Evolutionary conservation across 331 rosid species (phyloP), one percentile per base, ranked within the genome.

Genomic region (Dryas integrifolia): DNA sequence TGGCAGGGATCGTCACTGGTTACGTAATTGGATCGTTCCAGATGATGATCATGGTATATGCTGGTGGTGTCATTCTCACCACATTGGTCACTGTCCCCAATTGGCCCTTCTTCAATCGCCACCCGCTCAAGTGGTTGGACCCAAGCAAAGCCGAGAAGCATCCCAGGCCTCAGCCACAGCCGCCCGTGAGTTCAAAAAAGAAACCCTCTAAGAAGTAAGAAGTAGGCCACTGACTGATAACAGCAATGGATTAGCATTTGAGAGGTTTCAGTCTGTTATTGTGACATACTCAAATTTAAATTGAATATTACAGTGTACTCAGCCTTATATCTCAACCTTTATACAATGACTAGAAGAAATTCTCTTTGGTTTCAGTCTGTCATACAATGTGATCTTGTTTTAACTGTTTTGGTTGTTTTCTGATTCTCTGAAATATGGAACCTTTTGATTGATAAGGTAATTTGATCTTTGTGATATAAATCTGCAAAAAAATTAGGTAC

Each of bases 81-180:
- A 82, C 97, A 38, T 72, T 91, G 74, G 83, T 89, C 65, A 89
- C 95, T 13, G 83, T 91, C 51, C 96, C 98, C 7, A 89, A 94
- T 79, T 94, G 97, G 97, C 92, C 97, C n/a, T 77, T 80, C 41
- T 86, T 82, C 84, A 94, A 94, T 76, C 85, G 77, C 71, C 90
- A 91, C 69, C 90, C 97, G 11, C 95, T 91, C 38, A 84, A 86
- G 70, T 94, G 98, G 96, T 75, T 94, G 87, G 98, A 94, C 65
- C 87, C 96, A 0, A 76, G 74, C 11, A 84, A 85, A 76, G 95
- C 74, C 1, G 96, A 91, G 39, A 89, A 91, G 82, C 87, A 88
- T 80, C 95, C 97, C 0, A 91, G 89, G 87, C 98, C 96, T 38
- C 78, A 77, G 60, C 74, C 35, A 38, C 90, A 76, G 67, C 91